Percentiles rank a stretch among this genome's conserved stretches.
Evolutionary conservation across 768 basidiomycete genomes (phyloP).

Genomic region (Harrya chromipes): DNA sequence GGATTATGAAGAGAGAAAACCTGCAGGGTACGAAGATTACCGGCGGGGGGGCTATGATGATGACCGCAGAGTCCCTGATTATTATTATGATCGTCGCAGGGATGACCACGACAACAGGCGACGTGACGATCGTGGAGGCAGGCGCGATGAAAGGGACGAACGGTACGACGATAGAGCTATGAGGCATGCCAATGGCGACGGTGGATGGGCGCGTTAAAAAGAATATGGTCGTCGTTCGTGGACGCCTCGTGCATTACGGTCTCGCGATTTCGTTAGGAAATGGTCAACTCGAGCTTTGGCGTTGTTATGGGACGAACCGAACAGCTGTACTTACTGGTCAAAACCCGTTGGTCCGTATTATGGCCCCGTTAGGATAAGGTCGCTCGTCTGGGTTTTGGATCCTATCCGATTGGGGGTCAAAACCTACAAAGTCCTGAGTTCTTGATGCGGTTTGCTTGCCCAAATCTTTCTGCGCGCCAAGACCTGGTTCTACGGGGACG

Average conservation of each 20-base stretch:
- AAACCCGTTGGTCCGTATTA: conserved; percentile 36
- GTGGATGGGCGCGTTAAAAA: conserved; percentile 69
- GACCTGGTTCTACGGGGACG: conserved; percentile 11
- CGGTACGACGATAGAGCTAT: conserved; percentile 73
- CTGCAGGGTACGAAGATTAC: conserved; percentile 91
- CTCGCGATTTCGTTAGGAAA: conserved; percentile 51
- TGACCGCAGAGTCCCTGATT: conserved; percentile 80
- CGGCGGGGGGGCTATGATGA: conserved; percentile 78
- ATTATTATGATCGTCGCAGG: conserved; percentile 86
- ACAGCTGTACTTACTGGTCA: conserved; percentile 40
- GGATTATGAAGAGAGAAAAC: conserved; percentile 81
- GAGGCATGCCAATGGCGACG: conserved; percentile 76
- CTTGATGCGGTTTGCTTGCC: conserved; percentile 3
- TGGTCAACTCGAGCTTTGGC: conserved; percentile 39
- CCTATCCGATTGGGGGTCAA: conserved; percentile 18
- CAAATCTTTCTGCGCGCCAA: conserved; percentile 7
- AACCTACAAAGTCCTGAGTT: conserved; percentile 18
- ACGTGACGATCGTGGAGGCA: conserved; percentile 67
- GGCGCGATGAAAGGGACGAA: conserved; percentile 83
- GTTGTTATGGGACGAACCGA: conserved; percentile 35
- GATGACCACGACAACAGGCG: conserved; percentile 58
- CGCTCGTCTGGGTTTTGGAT: conserved; percentile 27
- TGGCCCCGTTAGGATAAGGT: conserved; percentile 32
- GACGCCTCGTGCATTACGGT: conserved; percentile 33
- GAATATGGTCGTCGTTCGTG: conserved; percentile 35